Evolutionary conservation across 352 stramenopile genomes (phyloP).

Genomic region (Pythium dissotocum): DNA sequence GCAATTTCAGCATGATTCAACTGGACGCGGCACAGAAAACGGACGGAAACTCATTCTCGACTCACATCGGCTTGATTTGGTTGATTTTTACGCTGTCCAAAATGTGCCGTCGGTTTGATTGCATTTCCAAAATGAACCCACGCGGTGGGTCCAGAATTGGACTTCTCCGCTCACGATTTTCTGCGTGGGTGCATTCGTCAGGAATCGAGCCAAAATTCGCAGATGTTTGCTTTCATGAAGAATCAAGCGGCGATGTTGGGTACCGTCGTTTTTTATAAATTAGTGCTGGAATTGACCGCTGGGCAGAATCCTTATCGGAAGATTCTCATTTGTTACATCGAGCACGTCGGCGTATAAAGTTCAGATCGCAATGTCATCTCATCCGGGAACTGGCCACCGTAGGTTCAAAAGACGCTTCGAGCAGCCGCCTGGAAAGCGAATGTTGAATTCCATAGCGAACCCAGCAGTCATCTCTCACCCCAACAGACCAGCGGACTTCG

Average conservation of each 20-base stretch:
- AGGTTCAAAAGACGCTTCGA: neutral
- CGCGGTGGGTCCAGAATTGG: neutral
- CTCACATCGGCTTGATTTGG: neutral
- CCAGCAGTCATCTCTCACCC: neutral
- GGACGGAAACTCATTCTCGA: neutral
- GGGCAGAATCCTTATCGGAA: neutral
- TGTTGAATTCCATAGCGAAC: too few relatives aligned
- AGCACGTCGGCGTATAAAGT: neutral
- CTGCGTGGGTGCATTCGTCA: neutral
- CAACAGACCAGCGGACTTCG: too few relatives aligned
- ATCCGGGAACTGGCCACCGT: neutral
- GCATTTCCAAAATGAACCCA: neutral
- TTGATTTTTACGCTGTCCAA: neutral
- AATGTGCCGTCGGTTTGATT: neutral
- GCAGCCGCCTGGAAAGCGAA: neutral
- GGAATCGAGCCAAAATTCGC: neutral
- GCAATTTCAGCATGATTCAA: neutral
- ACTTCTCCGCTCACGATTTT: neutral
- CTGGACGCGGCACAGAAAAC: neutral
- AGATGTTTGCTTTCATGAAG: neutral
- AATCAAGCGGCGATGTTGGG: neutral
- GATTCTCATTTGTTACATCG: neutral
- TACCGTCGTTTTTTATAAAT: too few relatives aligned
- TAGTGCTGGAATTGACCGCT: neutral
- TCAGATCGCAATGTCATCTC: neutral